Conservation (phyloP, 1,139 yeast species). For the Blastobotrys aristatus region DNA sequence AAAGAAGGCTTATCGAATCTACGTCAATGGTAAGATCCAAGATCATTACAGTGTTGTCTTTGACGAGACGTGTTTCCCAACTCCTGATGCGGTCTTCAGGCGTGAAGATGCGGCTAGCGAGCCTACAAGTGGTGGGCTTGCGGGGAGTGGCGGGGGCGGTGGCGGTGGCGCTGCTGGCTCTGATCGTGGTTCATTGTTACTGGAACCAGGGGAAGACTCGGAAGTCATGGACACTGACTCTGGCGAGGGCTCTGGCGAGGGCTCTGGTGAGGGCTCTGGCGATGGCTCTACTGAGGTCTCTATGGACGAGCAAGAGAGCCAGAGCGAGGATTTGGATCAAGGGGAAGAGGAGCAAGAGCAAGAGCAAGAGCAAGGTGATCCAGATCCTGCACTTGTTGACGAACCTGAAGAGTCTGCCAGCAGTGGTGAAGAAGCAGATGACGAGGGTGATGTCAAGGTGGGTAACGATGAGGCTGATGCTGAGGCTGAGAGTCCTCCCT, state of each 20-base stretch:
- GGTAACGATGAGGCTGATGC: not conserved
- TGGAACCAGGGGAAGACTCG: not conserved
- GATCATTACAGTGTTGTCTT: not conserved
- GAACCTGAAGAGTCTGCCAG: too few species aligned
- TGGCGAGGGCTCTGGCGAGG: not conserved
- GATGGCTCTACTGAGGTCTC: not conserved
- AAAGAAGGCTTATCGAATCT: slow-evolving; percentile 5
- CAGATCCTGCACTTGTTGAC: not conserved
- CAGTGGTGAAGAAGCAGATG: too few species aligned
- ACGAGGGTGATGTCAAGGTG: not conserved
- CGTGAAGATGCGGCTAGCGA: not conserved
- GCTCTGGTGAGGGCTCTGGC: not conserved
- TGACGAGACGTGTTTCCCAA: slow-evolving; percentile 1
- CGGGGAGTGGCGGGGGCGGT: not conserved
- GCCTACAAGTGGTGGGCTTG: not conserved
- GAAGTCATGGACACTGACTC: not conserved
- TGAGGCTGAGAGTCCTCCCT: not conserved
- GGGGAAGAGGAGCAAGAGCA: too few species aligned
- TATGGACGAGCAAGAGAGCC: not conserved
- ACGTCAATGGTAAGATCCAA: not conserved
- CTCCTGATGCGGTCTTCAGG: not conserved
- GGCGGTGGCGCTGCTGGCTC: not conserved
- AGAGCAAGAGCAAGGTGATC: not conserved
- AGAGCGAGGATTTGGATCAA: not conserved
- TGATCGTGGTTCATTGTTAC: not conserved